Conservation (phyloP, 768 basidiomycete genomes). For the Mrakia hoshinonis region DNA sequence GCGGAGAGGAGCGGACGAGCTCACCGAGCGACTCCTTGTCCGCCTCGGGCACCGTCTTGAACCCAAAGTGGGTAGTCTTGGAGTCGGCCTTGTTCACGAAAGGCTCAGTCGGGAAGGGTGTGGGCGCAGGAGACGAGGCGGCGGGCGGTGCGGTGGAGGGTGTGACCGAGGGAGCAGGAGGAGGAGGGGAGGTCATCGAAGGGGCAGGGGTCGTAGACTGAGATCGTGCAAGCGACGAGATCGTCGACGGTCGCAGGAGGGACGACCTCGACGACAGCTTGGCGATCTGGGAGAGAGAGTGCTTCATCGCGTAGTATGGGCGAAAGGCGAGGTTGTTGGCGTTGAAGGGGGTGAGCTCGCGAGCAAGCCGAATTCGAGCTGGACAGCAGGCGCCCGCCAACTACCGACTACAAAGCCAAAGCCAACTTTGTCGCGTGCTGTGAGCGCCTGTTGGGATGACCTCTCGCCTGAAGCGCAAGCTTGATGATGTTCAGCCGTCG, state of each 20-base stretch:
- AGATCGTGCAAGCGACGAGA: neutral
- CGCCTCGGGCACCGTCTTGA: slow-evolving; percentile 75
- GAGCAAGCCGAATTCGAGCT: too few species aligned
- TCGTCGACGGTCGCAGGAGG: neutral
- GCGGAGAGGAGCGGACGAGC: neutral
- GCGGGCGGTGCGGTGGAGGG: neutral
- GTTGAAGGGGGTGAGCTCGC: too few species aligned
- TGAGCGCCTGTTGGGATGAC: slow-evolving; percentile 33
- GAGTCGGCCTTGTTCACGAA: neutral
- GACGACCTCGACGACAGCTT: neutral
- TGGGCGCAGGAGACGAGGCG: neutral
- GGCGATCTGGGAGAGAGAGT: neutral
- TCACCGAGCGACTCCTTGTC: slow-evolving; percentile 66
- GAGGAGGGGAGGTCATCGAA: neutral
- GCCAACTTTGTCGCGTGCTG: too few species aligned
- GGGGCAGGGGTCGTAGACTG: neutral
- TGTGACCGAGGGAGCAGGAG: neutral
- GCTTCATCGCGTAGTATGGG: neutral
- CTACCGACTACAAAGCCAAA: too few species aligned
- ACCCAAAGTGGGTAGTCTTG: slow-evolving; percentile 73
- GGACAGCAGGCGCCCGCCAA: too few species aligned
- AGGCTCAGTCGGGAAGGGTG: neutral
- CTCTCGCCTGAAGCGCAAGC: slow-evolving; percentile 67
- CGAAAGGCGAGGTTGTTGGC: neutral
- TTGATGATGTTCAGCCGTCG: slow-evolving; percentile 65